Evolutionary conservation across 169 alveolate species (phyloP).

Genomic region (Plasmodium sp.): DNA sequence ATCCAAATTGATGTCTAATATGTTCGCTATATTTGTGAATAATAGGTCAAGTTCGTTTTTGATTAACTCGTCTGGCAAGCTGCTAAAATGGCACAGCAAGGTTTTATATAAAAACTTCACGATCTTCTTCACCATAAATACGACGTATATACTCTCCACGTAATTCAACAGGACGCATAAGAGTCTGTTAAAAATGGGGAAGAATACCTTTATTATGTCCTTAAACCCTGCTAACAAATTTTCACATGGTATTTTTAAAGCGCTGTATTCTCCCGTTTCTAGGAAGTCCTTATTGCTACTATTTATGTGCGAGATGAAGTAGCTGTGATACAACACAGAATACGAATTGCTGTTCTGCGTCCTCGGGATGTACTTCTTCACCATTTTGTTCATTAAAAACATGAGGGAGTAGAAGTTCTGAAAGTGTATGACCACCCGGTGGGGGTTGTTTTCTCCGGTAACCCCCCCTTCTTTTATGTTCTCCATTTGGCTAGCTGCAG

Average conservation of each 20-base stretch:
- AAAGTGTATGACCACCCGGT: conserved; percentile 33
- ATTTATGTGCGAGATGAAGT: conserved; percentile 41
- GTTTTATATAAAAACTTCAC: conserved; percentile 50
- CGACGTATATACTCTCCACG: conserved; percentile 22
- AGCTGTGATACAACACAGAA: conserved; percentile 45
- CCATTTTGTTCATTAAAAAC: conserved; percentile 42
- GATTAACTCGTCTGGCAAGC: conserved; percentile 40
- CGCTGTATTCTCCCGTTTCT: conserved; percentile 24
- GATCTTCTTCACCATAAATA: conserved; percentile 15
- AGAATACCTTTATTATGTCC: conserved; percentile 54
- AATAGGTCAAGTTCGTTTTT: conserved; percentile 34
- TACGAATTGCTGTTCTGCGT: not conserved
- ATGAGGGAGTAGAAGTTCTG: conserved; percentile 42
- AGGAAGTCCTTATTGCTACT: conserved; percentile 36
- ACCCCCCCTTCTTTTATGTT: not conserved
- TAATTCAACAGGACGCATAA: conserved; percentile 15
- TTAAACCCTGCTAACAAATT: conserved; percentile 59
- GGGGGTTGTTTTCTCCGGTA: not conserved
- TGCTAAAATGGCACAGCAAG: conserved; percentile 30
- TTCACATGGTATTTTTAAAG: conserved; percentile 68
- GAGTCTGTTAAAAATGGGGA: conserved; percentile 35
- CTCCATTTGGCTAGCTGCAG: not conserved
- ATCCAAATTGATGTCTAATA: conserved; percentile 37
- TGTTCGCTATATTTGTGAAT: conserved; percentile 49
- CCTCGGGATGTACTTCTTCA: conserved; percentile 46